Evolutionary conservation across 2,329 filamentous ascomycete genomes (phyloP), one percentile per base, ranked within the genome.

Genomic region (Cordyceps javanica): DNA sequence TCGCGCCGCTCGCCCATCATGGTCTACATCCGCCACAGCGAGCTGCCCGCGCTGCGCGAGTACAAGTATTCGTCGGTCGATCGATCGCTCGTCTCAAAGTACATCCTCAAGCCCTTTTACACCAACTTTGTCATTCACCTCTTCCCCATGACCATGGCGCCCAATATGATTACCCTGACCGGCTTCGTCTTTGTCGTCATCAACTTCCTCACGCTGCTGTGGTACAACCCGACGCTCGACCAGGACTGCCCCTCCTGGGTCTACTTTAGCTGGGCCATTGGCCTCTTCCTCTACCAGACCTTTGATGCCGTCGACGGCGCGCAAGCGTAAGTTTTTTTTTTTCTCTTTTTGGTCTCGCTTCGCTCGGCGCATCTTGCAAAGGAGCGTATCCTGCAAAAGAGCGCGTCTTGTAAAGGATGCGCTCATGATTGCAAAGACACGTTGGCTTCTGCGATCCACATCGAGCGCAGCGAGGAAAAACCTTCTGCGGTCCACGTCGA

Each of bases 91-190:
- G 80, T 91, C 41, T 97, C 92, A 63, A 90, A 88, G 72, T 97
- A 97, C 77, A 83, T 99, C 63, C 79, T 99, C 67, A 97, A 99
- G 80, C 94, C 94, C 8, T 99, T 97, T 76, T 99, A 97, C 80
- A 95, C 86, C 68, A 87, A 96, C 75, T 81, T 94, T 64, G 93
- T 96, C 68, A 96, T 99, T 77, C 86, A 93, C 62, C 88, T 87
- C 75, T 97, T 99, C 71, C 94, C 94, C 45, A 89, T 96, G 85
- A 89, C 81, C 70, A 97, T 99, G 92, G 94, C 94, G 71, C 86
- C 86, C 60, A 89, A 89, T 72, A 73, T 88, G 77, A 97, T 97
- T 70, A 97, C 93, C 21, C 79, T 97, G 53, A 89, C 88, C 5
- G 93, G 93, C 19, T 97, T 97, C 76, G 79, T 82, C 65, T 97